A percentile compares a stretch with the other conserved stretches of the same genome.
phyloP scores from a whole-genome alignment of 345 rosid species.

The Melaleuca alternifolia region DNA sequence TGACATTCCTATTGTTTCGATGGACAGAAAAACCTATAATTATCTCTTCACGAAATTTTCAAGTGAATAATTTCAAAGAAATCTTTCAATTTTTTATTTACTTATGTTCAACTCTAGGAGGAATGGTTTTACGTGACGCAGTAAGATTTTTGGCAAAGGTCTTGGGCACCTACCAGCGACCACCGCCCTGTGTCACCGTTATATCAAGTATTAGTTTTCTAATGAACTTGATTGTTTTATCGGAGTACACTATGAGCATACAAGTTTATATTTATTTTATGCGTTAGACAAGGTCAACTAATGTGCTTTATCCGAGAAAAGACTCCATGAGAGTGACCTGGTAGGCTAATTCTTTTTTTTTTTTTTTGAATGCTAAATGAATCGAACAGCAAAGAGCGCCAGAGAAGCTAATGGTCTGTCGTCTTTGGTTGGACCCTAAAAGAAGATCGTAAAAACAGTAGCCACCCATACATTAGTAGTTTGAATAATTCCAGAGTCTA shows the following conservation, averaged over 20 bases:
- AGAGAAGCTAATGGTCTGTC: background rate
- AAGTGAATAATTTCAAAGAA: background rate
- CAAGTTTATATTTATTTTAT: background rate
- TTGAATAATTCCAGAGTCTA: background rate
- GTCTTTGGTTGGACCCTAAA: background rate
- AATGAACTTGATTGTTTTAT: background rate
- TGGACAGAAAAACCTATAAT: background rate
- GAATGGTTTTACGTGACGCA: constrained; percentile 24
- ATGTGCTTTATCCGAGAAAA: background rate
- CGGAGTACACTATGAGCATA: background rate
- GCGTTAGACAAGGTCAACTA: background rate
- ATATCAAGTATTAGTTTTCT: background rate
- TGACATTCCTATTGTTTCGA: background rate
- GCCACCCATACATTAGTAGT: background rate
- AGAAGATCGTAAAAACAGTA: background rate
- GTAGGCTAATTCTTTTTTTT: no score
- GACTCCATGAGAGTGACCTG: background rate
- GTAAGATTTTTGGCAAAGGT: background rate
- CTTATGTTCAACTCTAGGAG: background rate
- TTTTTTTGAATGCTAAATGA: background rate
- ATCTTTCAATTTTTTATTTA: background rate
- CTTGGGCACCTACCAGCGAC: background rate
- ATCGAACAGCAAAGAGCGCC: background rate
- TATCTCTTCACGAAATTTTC: background rate
- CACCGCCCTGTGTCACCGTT: background rate